Conservation (phyloP, 495 filamentous ascomycete genomes). For the Daldinia concentrica region DNA sequence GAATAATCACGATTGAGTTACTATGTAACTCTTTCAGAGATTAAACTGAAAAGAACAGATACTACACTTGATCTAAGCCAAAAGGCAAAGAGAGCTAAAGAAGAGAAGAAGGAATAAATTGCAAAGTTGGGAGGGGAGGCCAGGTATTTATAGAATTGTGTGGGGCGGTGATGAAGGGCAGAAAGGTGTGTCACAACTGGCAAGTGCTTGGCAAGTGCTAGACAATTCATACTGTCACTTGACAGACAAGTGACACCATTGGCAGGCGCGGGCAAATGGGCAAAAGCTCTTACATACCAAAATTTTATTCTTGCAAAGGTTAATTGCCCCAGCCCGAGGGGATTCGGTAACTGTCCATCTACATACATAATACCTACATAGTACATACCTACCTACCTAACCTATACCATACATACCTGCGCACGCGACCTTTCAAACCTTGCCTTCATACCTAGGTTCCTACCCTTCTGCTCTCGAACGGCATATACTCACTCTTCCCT, state of each 20-base stretch:
- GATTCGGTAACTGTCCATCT: not conserved
- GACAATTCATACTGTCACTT: not conserved
- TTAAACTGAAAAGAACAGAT: slow-evolving; percentile 97
- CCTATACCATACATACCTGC: not conserved
- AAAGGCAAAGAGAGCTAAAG: slow-evolving; percentile 53
- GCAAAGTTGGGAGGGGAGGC: slow-evolving; percentile 30
- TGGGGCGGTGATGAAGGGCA: slow-evolving; percentile 34
- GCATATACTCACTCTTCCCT: slow-evolving; percentile 5
- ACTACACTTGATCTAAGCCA: slow-evolving; percentile 92
- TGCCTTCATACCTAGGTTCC: not conserved
- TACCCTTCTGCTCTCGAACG: not conserved
- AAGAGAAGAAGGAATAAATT: slow-evolving; percentile 36
- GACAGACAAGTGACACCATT: slow-evolving; percentile 9
- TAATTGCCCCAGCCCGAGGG: slow-evolving; percentile 13
- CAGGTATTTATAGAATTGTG: slow-evolving; percentile 11
- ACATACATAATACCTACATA: not conserved
- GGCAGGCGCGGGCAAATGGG: slow-evolving; percentile 13
- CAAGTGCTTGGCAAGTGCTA: slow-evolving; percentile 3
- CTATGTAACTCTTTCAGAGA: slow-evolving; percentile 64
- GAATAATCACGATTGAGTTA: slow-evolving; percentile 74
- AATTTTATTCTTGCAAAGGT: slow-evolving; percentile 14
- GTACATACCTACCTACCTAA: not conserved
- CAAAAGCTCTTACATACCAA: not conserved
- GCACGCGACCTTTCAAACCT: slow-evolving; percentile 35
- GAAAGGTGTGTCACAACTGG: slow-evolving; percentile 8